phyloP scores from a whole-genome alignment of 345 rosid species.

The Nephelium lappaceum region DNA sequence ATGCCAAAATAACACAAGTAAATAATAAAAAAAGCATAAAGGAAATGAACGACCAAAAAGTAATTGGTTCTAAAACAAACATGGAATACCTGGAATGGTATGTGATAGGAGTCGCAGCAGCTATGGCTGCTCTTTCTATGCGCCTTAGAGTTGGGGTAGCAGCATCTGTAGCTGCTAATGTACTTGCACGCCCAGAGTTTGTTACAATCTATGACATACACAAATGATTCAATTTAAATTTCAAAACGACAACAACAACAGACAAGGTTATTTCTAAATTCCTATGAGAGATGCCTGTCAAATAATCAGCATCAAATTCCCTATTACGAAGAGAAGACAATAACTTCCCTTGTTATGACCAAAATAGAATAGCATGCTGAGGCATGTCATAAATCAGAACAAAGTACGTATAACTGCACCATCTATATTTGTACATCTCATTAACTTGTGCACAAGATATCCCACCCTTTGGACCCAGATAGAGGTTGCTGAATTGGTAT shows the following conservation, averaged over 20 bases:
- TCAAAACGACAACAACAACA: background rate
- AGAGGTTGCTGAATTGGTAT: no score
- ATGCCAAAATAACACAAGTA: constrained; percentile 5
- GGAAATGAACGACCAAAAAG: background rate
- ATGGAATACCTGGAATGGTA: constrained; percentile 67
- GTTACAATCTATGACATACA: constrained; percentile 78
- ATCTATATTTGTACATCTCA: background rate
- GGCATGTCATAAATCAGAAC: background rate
- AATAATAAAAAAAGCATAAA: background rate
- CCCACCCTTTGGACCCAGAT: background rate
- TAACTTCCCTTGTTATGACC: background rate
- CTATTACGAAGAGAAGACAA: background rate
- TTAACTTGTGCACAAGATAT: background rate
- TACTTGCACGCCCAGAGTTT: constrained; percentile 91
- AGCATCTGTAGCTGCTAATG: constrained; percentile 96
- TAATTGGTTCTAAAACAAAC: background rate
- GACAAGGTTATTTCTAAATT: background rate
- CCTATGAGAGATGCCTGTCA: background rate
- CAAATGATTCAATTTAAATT: constrained; percentile 20
- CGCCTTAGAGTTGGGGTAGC: constrained; percentile 97
- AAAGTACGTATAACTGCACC: background rate
- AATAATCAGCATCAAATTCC: background rate
- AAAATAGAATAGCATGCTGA: background rate
- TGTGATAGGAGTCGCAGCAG: constrained; percentile 97
- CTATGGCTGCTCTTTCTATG: constrained; percentile 98